Percentiles rank a stretch among this genome's conserved stretches.
Evolutionary conservation across 331 rosid genomes (phyloP).

Genomic region (Quercus lobata): DNA sequence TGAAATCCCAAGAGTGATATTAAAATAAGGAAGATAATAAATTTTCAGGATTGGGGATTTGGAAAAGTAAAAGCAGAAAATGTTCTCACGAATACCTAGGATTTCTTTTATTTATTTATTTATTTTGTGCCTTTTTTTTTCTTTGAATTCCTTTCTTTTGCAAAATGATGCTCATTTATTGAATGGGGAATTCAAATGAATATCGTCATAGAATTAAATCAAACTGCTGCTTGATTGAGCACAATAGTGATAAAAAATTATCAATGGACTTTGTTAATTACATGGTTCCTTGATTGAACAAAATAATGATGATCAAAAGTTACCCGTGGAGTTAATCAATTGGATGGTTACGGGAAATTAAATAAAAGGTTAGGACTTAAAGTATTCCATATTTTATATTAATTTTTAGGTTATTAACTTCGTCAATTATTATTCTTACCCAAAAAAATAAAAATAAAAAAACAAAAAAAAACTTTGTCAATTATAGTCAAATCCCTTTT

Average conservation of each 20-base stretch:
- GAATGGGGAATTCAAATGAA: background rate
- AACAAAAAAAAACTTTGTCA: no score
- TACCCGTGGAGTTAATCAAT: no score
- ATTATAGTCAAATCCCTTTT: no score
- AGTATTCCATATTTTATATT: no score
- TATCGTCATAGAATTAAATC: background rate
- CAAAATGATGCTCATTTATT: background rate
- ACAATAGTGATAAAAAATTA: background rate
- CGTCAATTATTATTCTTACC: no score
- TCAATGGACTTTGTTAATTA: no score
- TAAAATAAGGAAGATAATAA: slow-evolving; percentile 16
- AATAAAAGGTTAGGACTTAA: no score
- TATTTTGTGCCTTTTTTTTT: slow-evolving; percentile 1
- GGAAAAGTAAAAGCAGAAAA: slow-evolving; percentile 39
- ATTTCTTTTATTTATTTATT: background rate
- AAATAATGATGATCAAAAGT: no score
- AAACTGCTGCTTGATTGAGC: background rate
- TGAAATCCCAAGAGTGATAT: slow-evolving; percentile 17
- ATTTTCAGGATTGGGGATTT: slow-evolving; percentile 34
- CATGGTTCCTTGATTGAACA: no score
- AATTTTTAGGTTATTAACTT: no score
- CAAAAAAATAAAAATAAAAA: no score
- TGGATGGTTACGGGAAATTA: no score
- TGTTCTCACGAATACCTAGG: slow-evolving; percentile 44
- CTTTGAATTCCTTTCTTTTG: background rate